Evolutionary conservation across 176 grass and related monocot genomes (phyloP).

Genomic region (Musa schizocarpa): DNA sequence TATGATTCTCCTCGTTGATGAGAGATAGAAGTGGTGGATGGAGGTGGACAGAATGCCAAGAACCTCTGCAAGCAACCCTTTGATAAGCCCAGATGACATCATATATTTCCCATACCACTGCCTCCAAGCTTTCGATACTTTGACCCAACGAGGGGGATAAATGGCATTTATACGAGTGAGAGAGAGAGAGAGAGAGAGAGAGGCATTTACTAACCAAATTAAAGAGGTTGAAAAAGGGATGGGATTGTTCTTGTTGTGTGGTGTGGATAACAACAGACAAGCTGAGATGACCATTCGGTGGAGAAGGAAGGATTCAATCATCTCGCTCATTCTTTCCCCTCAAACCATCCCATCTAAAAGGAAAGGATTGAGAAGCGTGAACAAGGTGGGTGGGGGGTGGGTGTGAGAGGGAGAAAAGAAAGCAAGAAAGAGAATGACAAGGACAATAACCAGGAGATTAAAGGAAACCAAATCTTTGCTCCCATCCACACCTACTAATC

Average conservation of each 20-base stretch:
- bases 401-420: background rate
- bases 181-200: background rate
- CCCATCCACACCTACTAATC: background rate
- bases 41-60: slow-evolving; percentile 25
- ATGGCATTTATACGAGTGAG: background rate
- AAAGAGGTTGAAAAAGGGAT: background rate
- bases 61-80: slow-evolving; percentile 10
- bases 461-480: too few relatives aligned
- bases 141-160: background rate
- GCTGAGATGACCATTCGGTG: background rate
- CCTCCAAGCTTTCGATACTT: background rate
- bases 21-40: background rate
- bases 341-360: background rate
- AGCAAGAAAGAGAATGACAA: background rate
- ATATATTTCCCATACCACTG: too few relatives aligned
- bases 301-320: slow-evolving; percentile 8
- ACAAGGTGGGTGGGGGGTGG: background rate
- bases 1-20: background rate
- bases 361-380: background rate
- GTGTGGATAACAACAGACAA: background rate
- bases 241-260: background rate
- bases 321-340: background rate
- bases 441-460: too few relatives aligned
- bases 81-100: slow-evolving; percentile 19
- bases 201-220: background rate